Conservation (phyloP, 2,329 filamentous ascomycete species). For the Fusarium buharicum region DNA sequence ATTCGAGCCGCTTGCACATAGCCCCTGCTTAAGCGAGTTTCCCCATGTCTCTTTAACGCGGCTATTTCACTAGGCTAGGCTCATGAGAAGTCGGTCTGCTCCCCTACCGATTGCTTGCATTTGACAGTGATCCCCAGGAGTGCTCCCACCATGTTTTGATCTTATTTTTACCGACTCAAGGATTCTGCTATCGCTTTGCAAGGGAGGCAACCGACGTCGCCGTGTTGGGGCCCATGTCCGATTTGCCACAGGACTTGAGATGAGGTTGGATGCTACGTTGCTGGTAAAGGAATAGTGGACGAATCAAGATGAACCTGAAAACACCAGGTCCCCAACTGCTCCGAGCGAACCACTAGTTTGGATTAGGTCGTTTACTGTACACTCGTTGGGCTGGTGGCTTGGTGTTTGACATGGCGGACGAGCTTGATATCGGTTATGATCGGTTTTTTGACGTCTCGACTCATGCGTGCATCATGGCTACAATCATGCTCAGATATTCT, state of each 20-base stretch:
- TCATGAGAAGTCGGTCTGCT: slow-evolving; percentile 23
- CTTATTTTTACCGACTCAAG: not conserved
- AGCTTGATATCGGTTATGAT: slow-evolving; percentile 29
- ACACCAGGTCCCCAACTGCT: slow-evolving; percentile 25
- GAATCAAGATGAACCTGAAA: slow-evolving; percentile 26
- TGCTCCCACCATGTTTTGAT: slow-evolving; percentile 6
- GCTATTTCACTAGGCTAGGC: slow-evolving; percentile 15
- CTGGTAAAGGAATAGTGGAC: slow-evolving; percentile 30
- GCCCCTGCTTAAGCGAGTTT: slow-evolving; percentile 27
- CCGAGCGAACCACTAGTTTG: slow-evolving; percentile 29
- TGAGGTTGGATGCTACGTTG: slow-evolving; percentile 42
- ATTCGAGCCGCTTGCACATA: slow-evolving; percentile 23
- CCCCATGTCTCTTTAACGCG: slow-evolving; percentile 16
- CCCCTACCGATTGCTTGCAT: not conserved
- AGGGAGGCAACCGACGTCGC: slow-evolving; percentile 30
- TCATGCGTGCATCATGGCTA: slow-evolving; percentile 15
- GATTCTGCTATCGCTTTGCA: slow-evolving; percentile 13
- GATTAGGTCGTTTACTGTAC: slow-evolving; percentile 18
- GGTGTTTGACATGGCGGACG: not conserved
- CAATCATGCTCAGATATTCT: not conserved
- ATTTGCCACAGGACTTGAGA: slow-evolving; percentile 36
- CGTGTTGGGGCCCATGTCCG: slow-evolving; percentile 36
- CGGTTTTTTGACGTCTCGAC: slow-evolving; percentile 18
- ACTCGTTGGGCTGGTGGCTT: slow-evolving; percentile 6
- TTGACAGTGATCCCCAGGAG: not conserved